Conservation (phyloP, 2,329 filamentous ascomycete species). For the Arthrobotrys megalospora region DNA sequence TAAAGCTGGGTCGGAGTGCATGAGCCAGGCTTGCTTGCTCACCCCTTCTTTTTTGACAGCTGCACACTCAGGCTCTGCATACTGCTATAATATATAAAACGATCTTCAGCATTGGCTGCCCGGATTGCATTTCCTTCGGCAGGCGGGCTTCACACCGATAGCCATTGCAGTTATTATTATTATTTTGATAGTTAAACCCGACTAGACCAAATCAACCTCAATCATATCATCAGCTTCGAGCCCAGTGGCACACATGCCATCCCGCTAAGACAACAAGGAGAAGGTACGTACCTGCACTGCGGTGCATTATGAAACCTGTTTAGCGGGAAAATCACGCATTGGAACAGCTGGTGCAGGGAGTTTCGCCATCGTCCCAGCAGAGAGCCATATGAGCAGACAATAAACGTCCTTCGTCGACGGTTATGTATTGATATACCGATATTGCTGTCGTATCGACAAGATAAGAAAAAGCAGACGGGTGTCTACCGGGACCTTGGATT, state of each 20-base stretch:
- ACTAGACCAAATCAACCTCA: slow-evolving; percentile 9
- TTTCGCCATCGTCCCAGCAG: slow-evolving; percentile 46
- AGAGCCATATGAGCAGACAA: neutral
- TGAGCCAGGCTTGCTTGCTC: slow-evolving; percentile 28
- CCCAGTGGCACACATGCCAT: slow-evolving; percentile 51
- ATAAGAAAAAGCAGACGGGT: neutral
- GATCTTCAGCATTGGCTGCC: slow-evolving; percentile 42
- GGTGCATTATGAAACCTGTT: slow-evolving; percentile 61
- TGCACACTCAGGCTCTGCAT: slow-evolving; percentile 43
- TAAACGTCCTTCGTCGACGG: slow-evolving; percentile 2
- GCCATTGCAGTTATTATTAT: neutral
- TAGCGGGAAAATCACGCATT: slow-evolving; percentile 62
- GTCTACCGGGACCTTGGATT: neutral
- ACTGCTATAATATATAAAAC: slow-evolving; percentile 24
- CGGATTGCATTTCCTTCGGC: slow-evolving; percentile 60
- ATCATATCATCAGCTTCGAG: slow-evolving; percentile 26
- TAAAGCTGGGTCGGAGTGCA: slow-evolving; percentile 42
- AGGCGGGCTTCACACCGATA: slow-evolving; percentile 32
- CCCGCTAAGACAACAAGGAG: slow-evolving; percentile 60
- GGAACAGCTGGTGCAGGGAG: slow-evolving; percentile 60
- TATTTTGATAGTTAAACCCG: neutral
- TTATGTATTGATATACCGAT: neutral
- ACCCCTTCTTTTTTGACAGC: slow-evolving; percentile 53
- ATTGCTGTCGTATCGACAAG: neutral
- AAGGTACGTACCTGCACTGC: slow-evolving; percentile 59